These are phyloP conservation scores for Penicillium ucsense DNA, from an alignment of 495 filamentous ascomycete species.

Conservation along the genomic window DNA sequence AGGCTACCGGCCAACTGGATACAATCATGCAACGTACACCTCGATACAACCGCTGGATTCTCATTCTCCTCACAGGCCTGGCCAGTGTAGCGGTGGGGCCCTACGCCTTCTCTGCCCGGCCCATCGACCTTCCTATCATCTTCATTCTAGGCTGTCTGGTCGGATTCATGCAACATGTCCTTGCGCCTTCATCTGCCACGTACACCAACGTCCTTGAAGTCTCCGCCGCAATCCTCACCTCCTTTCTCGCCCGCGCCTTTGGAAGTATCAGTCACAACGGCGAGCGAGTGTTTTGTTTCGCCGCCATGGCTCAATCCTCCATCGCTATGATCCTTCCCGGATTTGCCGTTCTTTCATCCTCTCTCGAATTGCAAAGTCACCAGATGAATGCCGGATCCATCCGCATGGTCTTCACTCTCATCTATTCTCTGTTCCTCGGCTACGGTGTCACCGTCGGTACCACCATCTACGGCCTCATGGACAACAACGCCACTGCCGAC, in stretches of 20 bases:
- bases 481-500: slow-evolving; percentile 57
- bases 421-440: slow-evolving; percentile 90
- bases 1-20: slow-evolving; percentile 60
- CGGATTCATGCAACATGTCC: slow-evolving; percentile 66
- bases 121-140: slow-evolving; percentile 76
- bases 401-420: slow-evolving; percentile 84
- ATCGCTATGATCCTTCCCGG: slow-evolving; percentile 88
- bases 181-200: slow-evolving; percentile 69
- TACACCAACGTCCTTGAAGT: slow-evolving; percentile 81
- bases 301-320: slow-evolving; percentile 73
- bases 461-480: slow-evolving; percentile 73
- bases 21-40: slow-evolving; percentile 45
- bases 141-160: slow-evolving; percentile 77
- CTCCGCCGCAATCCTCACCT: slow-evolving; percentile 67
- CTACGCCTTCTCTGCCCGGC: slow-evolving; percentile 74
- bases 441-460: slow-evolving; percentile 94
- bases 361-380: slow-evolving; percentile 74
- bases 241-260: slow-evolving; percentile 73
- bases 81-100: slow-evolving; percentile 70
- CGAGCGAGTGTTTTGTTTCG: slow-evolving; percentile 70
- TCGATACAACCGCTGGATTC: slow-evolving; percentile 51
- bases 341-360: slow-evolving; percentile 67
- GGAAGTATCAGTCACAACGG: slow-evolving; percentile 52
- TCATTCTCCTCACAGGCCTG: slow-evolving; percentile 68
- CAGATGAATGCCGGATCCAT: slow-evolving; percentile 82